Conservation (phyloP, 2,329 filamentous ascomycete species). For the Lasiodiplodia sp. region DNA sequence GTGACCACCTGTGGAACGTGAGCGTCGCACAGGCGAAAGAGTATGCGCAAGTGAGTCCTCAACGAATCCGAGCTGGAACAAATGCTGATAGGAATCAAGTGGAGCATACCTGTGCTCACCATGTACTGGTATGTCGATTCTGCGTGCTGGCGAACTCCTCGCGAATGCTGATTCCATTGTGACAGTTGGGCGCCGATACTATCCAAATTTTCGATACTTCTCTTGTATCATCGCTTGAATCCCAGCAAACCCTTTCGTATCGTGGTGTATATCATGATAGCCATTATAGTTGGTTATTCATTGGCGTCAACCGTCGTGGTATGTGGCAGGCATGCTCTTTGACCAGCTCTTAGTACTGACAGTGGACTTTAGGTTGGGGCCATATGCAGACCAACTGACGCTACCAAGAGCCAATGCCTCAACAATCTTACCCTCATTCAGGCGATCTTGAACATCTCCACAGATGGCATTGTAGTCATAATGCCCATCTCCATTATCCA, state of each 20-base stretch:
- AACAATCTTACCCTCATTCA: constrained; percentile 11
- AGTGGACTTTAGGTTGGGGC: neutral
- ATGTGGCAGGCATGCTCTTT: neutral
- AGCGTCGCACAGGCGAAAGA: neutral
- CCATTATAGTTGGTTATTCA: constrained; percentile 2
- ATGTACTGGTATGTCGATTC: constrained; percentile 4
- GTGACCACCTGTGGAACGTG: constrained; percentile 15
- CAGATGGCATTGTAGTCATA: neutral
- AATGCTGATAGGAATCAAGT: neutral
- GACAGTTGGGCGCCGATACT: constrained; percentile 15
- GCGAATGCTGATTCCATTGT: neutral
- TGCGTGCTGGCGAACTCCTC: neutral
- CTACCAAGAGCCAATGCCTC: constrained; percentile 5
- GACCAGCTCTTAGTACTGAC: neutral
- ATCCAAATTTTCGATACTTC: constrained; percentile 11
- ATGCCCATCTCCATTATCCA: constrained; percentile 2
- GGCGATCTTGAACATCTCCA: constrained; percentile 2
- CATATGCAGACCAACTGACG: constrained; percentile 11
- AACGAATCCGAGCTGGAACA: neutral
- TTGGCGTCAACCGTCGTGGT: constrained; percentile 8
- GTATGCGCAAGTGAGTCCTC: neutral
- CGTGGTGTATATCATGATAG: neutral
- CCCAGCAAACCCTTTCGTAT: constrained; percentile 12
- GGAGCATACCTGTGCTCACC: constrained; percentile 5
- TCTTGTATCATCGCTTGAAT: constrained; percentile 8